Evolutionary conservation across 2,329 filamentous ascomycete species (phyloP).

Genomic region (Ceratocystis harringtonii): DNA sequence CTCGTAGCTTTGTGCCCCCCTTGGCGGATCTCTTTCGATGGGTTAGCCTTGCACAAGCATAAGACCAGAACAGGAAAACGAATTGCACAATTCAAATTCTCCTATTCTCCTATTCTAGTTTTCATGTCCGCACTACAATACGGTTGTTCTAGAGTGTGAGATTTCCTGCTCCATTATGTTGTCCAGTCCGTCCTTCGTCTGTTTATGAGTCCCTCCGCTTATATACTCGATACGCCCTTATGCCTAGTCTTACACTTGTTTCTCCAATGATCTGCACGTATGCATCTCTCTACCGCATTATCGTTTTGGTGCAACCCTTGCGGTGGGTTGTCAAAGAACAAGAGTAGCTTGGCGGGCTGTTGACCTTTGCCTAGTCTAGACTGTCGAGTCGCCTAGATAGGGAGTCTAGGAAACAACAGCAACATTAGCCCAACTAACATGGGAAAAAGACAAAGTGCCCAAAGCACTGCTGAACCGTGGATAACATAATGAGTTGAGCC

Average conservation of each 20-base stretch:
- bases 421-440: neutral
- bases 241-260: neutral
- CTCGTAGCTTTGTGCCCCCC: too few relatives aligned
- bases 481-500: neutral
- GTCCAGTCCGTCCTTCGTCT: neutral
- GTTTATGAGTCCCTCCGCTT: neutral
- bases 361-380: too few relatives aligned
- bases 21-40: too few relatives aligned
- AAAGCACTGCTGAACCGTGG: conserved; percentile 1
- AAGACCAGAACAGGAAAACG: too few relatives aligned
- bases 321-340: neutral
- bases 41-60: too few relatives aligned
- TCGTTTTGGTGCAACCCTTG: neutral
- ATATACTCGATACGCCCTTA: too few relatives aligned
- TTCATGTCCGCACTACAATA: neutral
- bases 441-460: neutral
- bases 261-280: neutral
- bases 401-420: neutral
- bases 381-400: neutral
- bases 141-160: neutral
- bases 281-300: conserved; percentile 1
- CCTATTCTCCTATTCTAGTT: neutral
- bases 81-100: neutral
- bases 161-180: neutral
- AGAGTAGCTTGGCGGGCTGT: neutral